Conservation (phyloP, 257 asterid species). For the Lycium barbarum region DNA sequence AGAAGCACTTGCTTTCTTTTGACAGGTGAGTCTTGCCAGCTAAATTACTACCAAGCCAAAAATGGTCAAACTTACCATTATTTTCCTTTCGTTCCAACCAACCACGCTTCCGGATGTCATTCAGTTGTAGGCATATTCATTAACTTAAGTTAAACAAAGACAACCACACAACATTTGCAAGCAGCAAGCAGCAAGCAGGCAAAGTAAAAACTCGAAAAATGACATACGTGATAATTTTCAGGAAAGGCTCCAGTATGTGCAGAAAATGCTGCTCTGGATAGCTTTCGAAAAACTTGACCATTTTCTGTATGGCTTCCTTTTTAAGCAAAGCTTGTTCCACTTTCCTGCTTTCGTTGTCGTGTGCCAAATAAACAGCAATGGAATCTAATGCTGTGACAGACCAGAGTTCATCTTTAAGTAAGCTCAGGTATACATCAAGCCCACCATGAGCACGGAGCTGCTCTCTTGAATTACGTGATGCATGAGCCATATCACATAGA, state of each 20-base stretch:
- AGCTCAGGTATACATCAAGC: slow-evolving; percentile 90
- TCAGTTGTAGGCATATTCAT: slow-evolving; percentile 20
- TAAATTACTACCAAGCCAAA: slow-evolving; percentile 18
- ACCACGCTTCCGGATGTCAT: slow-evolving; percentile 8
- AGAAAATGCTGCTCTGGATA: slow-evolving; percentile 96
- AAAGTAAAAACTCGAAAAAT: slow-evolving; percentile 24
- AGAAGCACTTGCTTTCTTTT: neutral
- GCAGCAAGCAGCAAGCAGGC: neutral
- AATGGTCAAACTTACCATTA: neutral
- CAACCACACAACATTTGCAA: neutral
- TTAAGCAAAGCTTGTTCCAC: slow-evolving; percentile 91
- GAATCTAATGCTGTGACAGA: slow-evolving; percentile 98
- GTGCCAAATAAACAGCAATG: slow-evolving; percentile 97
- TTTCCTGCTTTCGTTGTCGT: slow-evolving; percentile 88
- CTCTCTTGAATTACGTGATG: slow-evolving; percentile 96
- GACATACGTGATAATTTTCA: slow-evolving; percentile 95
- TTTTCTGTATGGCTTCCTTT: slow-evolving; percentile 90
- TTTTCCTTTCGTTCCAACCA: neutral
- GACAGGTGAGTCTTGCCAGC: slow-evolving; percentile 9
- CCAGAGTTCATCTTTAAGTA: slow-evolving; percentile 94
- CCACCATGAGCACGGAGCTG: slow-evolving; percentile 99
- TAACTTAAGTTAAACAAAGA: neutral
- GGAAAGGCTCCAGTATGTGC: slow-evolving; percentile 94
- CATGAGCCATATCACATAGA: slow-evolving; percentile 99
- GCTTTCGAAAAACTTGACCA: slow-evolving; percentile 88